Base-by-base conservation (phyloP, 305 asterid species). In the Nicotiana rustica region DNA sequence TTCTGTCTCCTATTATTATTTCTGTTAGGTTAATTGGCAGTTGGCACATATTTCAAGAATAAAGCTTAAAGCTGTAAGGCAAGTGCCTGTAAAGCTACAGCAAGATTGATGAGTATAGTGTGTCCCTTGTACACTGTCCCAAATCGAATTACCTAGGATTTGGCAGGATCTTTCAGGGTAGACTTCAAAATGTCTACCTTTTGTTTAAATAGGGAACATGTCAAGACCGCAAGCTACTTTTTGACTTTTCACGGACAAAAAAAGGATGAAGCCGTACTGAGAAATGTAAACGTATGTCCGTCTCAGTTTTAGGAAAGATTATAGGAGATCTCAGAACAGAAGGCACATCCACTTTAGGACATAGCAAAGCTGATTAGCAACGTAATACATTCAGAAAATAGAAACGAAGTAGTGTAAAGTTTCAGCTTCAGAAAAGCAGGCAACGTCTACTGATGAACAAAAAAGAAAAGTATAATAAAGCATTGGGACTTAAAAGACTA, bases 91-190 rank as follows among this genome's bases (percentile, higher is more conserved):
- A 52, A 29, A 75, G 44, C 65, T 75, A 57, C 47, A 25, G 36
- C 8, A 13, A 75, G 79, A 52, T 29, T 15, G 29, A 75, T 29
- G 79, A 75, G 47, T 52, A 44, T 52, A 75, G 44, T 52, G 66
- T 55, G 66, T 31, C 66, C 65, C 59, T 13, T 14, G 10, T 55
- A 55, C 2, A 4, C 17, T 76, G 49, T 76, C 66, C 49, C 66
- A 55, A 9, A 55, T 31, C 4, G 17, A 17, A 29, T 76, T 52
- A 75, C 6, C 79, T 21, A 25, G 44, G 44, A 49, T 49, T 73
- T 49, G 79, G 79, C 25, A 73, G 7, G 79, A 49, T 55, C 29
- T 76, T 76, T 76, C 66, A 55, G n/a, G 66, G 66, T 12, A 76
- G 66, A 31, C 65, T 76, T 76, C 80, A 55, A 21, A 76, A 76